These are phyloP conservation scores for Oryza meyeriana DNA, from an alignment of 176 grass and related monocot genomes.

Conservation along the genomic window DNA sequence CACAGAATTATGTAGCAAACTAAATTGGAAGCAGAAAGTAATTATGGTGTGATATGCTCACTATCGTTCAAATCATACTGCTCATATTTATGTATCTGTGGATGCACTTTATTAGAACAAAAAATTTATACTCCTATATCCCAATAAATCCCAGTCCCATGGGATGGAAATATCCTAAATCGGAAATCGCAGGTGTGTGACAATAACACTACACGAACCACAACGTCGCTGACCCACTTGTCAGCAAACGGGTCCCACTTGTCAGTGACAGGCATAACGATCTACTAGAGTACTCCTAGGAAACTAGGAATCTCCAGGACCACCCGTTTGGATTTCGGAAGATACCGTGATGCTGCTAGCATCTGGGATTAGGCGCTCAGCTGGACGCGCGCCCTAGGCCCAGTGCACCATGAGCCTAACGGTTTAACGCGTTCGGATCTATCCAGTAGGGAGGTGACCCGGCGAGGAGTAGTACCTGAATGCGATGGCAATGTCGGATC, in stretches of 20 bases:
- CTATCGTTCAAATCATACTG: background rate
- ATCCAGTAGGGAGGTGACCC: background rate
- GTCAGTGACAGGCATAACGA: background rate
- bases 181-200: background rate
- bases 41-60: background rate
- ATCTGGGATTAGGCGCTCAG: background rate
- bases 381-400: background rate
- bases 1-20: background rate
- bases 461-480: constrained; percentile 55
- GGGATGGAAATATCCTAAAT: background rate
- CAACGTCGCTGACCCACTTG: background rate
- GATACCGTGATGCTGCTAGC: constrained; percentile 24
- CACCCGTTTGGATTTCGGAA: constrained; percentile 15
- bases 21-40: background rate
- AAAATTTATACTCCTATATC: too few species aligned
- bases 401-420: background rate
- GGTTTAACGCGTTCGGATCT: background rate
- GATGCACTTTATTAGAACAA: too few species aligned
- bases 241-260: background rate
- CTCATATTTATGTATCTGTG: background rate
- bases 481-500: constrained; percentile 88
- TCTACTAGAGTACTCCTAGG: background rate
- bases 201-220: background rate
- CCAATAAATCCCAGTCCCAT: background rate
- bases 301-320: constrained; percentile 16